phyloP scores from a whole-genome alignment of 75 land plant genomes.

The Cryptomeria japonica region DNA sequence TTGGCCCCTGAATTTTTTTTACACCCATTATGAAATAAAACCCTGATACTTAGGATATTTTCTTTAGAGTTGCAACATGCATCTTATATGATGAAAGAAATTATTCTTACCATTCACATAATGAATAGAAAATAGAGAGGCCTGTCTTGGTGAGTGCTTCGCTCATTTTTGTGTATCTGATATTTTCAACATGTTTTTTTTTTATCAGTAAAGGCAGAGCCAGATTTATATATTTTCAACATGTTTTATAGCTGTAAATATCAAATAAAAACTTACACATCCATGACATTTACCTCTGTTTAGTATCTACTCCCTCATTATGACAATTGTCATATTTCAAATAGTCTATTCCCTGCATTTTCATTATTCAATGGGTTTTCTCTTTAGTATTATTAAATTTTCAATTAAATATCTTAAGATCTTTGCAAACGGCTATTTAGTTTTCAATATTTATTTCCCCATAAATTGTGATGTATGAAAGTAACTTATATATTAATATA shows the following conservation, averaged over 20 bases:
- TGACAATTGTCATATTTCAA: conserved; percentile 91
- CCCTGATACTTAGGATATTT: too few relatives aligned
- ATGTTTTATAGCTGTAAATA: conserved; percentile 31
- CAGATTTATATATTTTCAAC: too few relatives aligned
- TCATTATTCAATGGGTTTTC: not conserved
- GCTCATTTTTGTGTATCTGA: conserved; percentile 76
- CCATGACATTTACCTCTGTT: conserved; percentile 18
- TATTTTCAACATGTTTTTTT: not conserved
- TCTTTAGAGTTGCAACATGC: not conserved
- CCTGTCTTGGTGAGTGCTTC: conserved; percentile 70
- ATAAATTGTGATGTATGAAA: too few relatives aligned
- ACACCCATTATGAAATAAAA: not conserved
- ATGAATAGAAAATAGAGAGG: conserved; percentile 74
- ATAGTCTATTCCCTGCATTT: conserved; percentile 78
- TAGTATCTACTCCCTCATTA: conserved; percentile 47
- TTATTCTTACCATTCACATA: conserved; percentile 78
- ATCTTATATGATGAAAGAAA: not conserved
- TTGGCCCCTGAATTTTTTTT: conserved; percentile 24
- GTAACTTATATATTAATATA: too few relatives aligned
- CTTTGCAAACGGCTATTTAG: too few relatives aligned
- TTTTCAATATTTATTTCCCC: too few relatives aligned
- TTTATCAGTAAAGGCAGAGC: too few relatives aligned
- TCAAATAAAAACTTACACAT: not conserved
- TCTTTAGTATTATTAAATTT: not conserved
- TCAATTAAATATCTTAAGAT: too few relatives aligned